phyloP scores from a whole-genome alignment of 306 rosid species.

The Dalbergia oliveri region DNA sequence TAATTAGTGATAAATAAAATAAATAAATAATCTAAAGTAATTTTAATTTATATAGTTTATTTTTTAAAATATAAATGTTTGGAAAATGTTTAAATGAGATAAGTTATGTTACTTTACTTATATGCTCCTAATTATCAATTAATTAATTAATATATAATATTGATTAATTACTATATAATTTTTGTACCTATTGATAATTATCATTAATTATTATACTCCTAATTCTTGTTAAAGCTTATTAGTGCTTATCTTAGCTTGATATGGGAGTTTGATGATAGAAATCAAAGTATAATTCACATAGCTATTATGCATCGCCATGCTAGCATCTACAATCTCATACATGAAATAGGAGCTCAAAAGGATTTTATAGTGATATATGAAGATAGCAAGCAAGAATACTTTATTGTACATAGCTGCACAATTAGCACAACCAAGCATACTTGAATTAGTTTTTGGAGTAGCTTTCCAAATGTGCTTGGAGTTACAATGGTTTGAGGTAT shows the following conservation, averaged over 20 bases:
- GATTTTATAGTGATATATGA: conserved; percentile 31
- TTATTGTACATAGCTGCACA: conserved; percentile 52
- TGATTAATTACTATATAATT: too few species aligned
- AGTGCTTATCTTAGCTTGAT: conserved; percentile 47
- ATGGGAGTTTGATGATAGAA: conserved; percentile 31
- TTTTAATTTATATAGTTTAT: too few species aligned
- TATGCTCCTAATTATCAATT: too few species aligned
- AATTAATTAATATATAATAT: too few species aligned
- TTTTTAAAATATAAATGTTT: too few species aligned
- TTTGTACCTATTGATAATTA: too few species aligned
- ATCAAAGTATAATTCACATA: conserved; percentile 40
- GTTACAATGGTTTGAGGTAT: conserved; percentile 56
- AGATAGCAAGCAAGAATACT: not conserved
- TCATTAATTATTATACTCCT: too few species aligned
- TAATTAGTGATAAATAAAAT: too few species aligned
- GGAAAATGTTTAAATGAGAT: too few species aligned
- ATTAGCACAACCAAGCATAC: conserved; percentile 43
- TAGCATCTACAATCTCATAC: conserved; percentile 48
- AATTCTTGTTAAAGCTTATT: conserved; percentile 43
- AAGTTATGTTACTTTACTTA: too few species aligned
- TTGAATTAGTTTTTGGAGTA: conserved; percentile 52
- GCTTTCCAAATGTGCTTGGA: conserved; percentile 54
- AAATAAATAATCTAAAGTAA: too few species aligned
- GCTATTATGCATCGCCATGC: conserved; percentile 49
- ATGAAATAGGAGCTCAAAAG: conserved; percentile 23